Evolutionary conservation across 345 rosid species (phyloP).

Genomic region (Schrenkiella parvula): DNA sequence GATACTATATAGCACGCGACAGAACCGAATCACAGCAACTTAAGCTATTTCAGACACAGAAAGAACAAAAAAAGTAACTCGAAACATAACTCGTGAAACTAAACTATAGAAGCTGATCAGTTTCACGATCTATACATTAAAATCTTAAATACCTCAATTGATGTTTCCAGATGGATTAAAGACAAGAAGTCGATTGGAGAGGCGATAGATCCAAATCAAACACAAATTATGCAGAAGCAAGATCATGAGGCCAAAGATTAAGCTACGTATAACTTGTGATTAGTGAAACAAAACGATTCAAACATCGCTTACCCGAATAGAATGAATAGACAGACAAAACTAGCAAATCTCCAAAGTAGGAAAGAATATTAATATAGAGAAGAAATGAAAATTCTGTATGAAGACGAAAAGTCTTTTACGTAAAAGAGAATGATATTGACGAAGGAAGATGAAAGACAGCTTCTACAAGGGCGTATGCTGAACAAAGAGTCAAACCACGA

Average conservation of each 20-base stretch:
- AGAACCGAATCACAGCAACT: neutral
- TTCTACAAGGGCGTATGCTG: neutral
- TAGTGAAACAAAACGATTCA: constrained; percentile 1
- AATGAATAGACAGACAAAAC: neutral
- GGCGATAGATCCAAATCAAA: neutral
- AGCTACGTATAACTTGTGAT: neutral
- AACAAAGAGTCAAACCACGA: neutral
- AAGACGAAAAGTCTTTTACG: constrained; percentile 9
- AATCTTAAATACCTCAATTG: neutral
- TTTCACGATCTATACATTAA: neutral
- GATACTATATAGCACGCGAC: neutral
- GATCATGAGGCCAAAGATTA: constrained; percentile 5
- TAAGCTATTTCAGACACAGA: neutral
- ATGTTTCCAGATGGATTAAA: neutral
- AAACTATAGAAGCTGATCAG: neutral
- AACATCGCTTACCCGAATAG: neutral
- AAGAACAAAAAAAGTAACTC: neutral
- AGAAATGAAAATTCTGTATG: constrained; percentile 4
- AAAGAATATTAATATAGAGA: neutral
- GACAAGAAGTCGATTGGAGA: neutral
- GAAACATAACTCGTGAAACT: neutral
- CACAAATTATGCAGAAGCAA: neutral
- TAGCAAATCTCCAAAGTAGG: neutral
- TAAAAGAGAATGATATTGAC: neutral
- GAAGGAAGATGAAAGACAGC: neutral